These are phyloP conservation scores for Monosporascus sp. DNA, from an alignment of 2,329 filamentous ascomycete genomes.

Conservation along the genomic window DNA sequence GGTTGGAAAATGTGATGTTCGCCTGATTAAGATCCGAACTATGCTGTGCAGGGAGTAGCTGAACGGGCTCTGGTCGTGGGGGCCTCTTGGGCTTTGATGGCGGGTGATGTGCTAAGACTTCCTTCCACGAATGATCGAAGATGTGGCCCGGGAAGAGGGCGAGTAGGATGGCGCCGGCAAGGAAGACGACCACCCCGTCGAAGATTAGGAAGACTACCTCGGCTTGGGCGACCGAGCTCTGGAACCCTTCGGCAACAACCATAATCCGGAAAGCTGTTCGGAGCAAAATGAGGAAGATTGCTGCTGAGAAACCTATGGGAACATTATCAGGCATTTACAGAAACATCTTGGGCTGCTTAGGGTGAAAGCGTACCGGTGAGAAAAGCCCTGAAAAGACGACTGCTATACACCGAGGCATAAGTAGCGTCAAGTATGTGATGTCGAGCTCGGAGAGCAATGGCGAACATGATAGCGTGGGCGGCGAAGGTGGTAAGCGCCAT, in stretches of 20 bases:
- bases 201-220: conserved; percentile 21
- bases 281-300: conserved; percentile 15
- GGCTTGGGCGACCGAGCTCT: conserved; percentile 16
- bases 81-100: conserved; percentile 7
- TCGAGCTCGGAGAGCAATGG: conserved; percentile 31
- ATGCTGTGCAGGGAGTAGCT: conserved; percentile 10
- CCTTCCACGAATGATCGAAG: conserved; percentile 13
- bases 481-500: conserved; percentile 34
- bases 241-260: conserved; percentile 16
- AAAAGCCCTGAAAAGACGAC: conserved; percentile 36
- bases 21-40: conserved; percentile 13
- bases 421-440: conserved; percentile 32
- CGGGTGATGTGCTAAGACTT: conserved; percentile 1
- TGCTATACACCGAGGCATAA: conserved; percentile 35
- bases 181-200: conserved; percentile 20
- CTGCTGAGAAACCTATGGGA: conserved; percentile 12
- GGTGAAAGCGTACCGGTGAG: conserved; percentile 34
- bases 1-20: conserved; percentile 9
- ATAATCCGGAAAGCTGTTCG: conserved; percentile 23
- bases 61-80: conserved; percentile 12
- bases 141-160: conserved; percentile 21
- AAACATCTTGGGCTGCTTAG: not conserved
- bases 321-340: not conserved
- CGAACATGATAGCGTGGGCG: conserved; percentile 34
- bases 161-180: conserved; percentile 15